Conservation (phyloP, 2,329 filamentous ascomycete species). For the Cytospora chrysosperma region DNA sequence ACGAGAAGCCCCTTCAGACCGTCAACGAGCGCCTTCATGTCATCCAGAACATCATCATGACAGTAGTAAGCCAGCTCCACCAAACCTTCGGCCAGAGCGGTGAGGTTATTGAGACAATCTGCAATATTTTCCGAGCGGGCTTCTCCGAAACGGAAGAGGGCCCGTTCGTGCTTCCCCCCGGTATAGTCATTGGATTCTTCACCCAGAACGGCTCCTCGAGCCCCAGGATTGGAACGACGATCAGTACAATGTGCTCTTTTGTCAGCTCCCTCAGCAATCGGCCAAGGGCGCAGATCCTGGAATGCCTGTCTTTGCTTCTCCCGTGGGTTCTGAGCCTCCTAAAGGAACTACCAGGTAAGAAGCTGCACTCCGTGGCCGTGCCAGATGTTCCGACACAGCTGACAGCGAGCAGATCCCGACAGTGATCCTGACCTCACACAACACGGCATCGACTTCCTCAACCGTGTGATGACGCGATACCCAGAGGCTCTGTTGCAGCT, state of each 20-base stretch:
- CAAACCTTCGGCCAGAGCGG: conserved; percentile 55
- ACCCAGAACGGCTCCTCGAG: conserved; percentile 54
- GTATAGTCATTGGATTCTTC: conserved; percentile 66
- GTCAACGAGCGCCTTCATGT: conserved; percentile 29
- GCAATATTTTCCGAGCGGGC: conserved; percentile 68
- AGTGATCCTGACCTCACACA: conserved; percentile 72
- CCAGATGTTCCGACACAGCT: conserved; percentile 16
- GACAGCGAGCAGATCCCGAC: conserved; percentile 46
- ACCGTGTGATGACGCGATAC: conserved; percentile 61
- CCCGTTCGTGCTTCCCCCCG: conserved; percentile 72
- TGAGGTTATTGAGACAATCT: conserved; percentile 71
- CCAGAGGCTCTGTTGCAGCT: conserved; percentile 60
- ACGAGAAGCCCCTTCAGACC: conserved; percentile 17
- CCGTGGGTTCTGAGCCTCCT: conserved; percentile 64
- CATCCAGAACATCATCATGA: conserved; percentile 48
- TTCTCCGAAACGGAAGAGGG: conserved; percentile 74
- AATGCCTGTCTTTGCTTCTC: conserved; percentile 53
- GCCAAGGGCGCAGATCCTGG: conserved; percentile 43
- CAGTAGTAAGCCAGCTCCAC: conserved; percentile 48
- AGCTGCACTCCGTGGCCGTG: neutral
- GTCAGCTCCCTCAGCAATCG: conserved; percentile 57
- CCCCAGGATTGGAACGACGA: conserved; percentile 65
- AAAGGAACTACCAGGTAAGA: conserved; percentile 58
- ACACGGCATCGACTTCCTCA: conserved; percentile 70
- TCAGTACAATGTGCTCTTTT: conserved; percentile 71